These are phyloP conservation scores for Solanum tacnaense DNA, from an alignment of 257 asterid species.

Conservation along the genomic window DNA sequence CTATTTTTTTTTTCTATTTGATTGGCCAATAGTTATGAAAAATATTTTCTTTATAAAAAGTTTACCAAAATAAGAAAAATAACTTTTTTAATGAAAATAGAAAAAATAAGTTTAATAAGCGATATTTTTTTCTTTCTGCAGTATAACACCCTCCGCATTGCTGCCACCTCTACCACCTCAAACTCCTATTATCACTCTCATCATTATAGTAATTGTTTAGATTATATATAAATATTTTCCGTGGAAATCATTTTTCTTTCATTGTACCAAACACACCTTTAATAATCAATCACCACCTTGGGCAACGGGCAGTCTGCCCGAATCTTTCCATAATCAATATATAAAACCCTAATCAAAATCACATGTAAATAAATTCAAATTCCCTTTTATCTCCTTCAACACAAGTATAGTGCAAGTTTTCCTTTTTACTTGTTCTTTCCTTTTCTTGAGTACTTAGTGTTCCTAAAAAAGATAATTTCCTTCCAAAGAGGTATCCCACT, in stretches of 20 bases:
- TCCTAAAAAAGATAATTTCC: not conserved
- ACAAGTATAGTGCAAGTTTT: not conserved
- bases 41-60: not conserved
- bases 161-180: not conserved
- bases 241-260: not conserved
- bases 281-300: conserved; percentile 3
- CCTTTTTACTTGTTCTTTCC: not conserved
- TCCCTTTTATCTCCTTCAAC: not conserved
- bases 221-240: not conserved
- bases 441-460: not conserved
- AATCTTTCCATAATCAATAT: not conserved
- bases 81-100: not conserved
- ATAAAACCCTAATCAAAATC: not conserved
- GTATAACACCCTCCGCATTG: not conserved
- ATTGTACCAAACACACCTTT: not conserved
- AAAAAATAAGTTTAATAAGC: not conserved
- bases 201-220: not conserved
- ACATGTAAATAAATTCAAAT: not conserved
- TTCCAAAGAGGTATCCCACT: not conserved
- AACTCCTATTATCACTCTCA: not conserved
- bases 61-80: not conserved
- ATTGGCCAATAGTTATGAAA: not conserved
- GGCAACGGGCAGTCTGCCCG: conserved; percentile 45
- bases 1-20: not conserved
- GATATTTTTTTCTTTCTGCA: not conserved